phyloP scores from a whole-genome alignment of 352 stramenopile genomes.

The Phytophthora pluvialis region DNA sequence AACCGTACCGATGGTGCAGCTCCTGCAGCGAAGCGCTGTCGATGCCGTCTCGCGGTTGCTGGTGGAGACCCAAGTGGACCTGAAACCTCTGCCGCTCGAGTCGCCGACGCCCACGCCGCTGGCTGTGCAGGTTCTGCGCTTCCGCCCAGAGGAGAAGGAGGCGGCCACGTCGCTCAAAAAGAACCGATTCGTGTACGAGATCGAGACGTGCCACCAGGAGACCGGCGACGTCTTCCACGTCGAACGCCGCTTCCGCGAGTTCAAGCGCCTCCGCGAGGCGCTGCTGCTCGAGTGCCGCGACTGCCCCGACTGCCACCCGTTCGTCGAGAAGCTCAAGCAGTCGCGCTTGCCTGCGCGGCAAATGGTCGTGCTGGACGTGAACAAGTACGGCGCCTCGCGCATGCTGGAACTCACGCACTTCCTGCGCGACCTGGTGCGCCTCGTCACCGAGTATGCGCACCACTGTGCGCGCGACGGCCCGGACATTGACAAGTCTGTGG shows the following conservation, averaged over 20 bases:
- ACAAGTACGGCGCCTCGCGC: constrained; percentile 65
- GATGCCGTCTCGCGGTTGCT: constrained; percentile 21
- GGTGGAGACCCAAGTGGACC: constrained; percentile 32
- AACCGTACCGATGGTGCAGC: constrained; percentile 25
- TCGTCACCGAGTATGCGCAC: constrained; percentile 49
- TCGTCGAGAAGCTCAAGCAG: constrained; percentile 60
- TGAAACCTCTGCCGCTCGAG: constrained; percentile 16
- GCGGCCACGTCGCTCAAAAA: constrained; percentile 54
- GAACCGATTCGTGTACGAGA: constrained; percentile 76
- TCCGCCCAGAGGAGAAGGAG: constrained; percentile 62
- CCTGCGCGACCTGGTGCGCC: constrained; percentile 55
- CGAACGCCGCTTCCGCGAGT: constrained; percentile 69
- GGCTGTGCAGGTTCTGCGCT: constrained; percentile 64
- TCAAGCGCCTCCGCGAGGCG: constrained; percentile 69
- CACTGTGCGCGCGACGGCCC: constrained; percentile 52
- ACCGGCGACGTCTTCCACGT: constrained; percentile 63
- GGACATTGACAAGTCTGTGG: constrained; percentile 73
- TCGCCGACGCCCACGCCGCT: constrained; percentile 29
- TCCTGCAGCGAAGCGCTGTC: constrained; percentile 14
- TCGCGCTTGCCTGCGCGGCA: constrained; percentile 54
- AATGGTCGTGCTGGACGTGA: constrained; percentile 60
- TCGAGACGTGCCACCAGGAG: constrained; percentile 70
- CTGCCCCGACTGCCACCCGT: constrained; percentile 52
- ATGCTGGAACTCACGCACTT: constrained; percentile 74
- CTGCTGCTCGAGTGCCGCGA: constrained; percentile 63